Percentiles rank a stretch among this genome's conserved stretches.
Conservation (phyloP, 2,329 filamentous ascomycete species). For the Botrytis tulipae region DNA sequence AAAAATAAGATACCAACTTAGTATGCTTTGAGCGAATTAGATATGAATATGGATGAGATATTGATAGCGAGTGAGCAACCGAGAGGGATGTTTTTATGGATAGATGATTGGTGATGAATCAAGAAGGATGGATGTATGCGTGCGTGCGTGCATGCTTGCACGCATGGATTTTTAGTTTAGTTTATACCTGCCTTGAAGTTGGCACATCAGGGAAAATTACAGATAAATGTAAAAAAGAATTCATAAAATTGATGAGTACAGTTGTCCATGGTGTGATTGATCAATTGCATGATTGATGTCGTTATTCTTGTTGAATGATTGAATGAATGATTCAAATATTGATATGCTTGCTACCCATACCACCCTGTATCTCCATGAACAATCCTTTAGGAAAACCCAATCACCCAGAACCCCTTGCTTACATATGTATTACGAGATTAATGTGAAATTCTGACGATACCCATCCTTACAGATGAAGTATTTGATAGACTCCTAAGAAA, state of each 20-base stretch:
- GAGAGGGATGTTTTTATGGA: neutral
- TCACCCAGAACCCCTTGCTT: neutral
- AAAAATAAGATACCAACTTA: neutral
- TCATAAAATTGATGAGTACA: neutral
- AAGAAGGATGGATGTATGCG: neutral
- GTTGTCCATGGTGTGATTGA: neutral
- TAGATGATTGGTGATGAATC: neutral
- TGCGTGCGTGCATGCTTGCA: neutral
- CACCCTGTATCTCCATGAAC: neutral
- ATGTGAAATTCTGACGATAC: neutral
- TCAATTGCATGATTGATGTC: neutral
- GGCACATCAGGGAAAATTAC: neutral
- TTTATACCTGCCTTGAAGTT: neutral
- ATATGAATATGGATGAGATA: conserved; percentile 2
- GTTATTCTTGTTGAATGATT: neutral
- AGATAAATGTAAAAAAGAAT: neutral
- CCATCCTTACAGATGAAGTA: neutral
- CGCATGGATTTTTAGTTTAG: neutral
- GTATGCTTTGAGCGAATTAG: neutral
- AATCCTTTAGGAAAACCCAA: neutral
- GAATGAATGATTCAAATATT: no score
- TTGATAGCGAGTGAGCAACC: neutral
- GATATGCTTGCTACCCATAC: neutral
- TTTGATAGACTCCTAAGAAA: neutral
- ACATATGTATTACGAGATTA: neutral